Percentiles rank a stretch among this genome's conserved stretches.
Conservation (phyloP, 805 yeast genomes). For the Kazachstania bromeliacearum region DNA sequence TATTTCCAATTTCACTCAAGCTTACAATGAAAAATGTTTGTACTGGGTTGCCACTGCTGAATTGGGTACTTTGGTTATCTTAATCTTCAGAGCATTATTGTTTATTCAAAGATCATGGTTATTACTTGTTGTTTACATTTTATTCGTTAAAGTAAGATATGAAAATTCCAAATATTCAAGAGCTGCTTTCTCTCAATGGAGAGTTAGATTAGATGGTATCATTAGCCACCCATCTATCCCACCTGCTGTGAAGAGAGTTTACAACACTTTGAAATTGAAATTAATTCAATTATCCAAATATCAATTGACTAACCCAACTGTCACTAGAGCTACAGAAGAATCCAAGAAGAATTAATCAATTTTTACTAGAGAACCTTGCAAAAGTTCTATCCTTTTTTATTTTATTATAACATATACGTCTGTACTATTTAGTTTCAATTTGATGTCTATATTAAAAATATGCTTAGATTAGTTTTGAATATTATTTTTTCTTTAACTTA, state of each 20-base stretch:
- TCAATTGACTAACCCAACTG: conserved; percentile 7
- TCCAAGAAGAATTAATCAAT: conserved; percentile 3
- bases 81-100: conserved; percentile 45
- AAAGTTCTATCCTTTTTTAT: too few species aligned
- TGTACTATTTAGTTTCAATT: neutral
- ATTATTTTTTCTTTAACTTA: neutral
- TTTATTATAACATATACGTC: neutral
- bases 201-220: conserved; percentile 53
- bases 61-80: conserved; percentile 33
- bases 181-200: conserved; percentile 56
- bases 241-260: conserved; percentile 34
- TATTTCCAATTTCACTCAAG: conserved; percentile 38
- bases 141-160: conserved; percentile 68
- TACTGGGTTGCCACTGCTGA: conserved; percentile 52
- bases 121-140: conserved; percentile 41
- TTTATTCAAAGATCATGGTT: conserved; percentile 57
- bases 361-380: too few species aligned
- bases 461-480: neutral
- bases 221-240: conserved; percentile 47
- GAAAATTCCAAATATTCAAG: conserved; percentile 70
- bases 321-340: conserved; percentile 1
- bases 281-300: conserved; percentile 9
- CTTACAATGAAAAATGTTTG: conserved; percentile 52
- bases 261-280: conserved; percentile 7
- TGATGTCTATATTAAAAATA: neutral